Evolutionary conservation across 495 filamentous ascomycete species (phyloP), one percentile per base, ranked within the genome.

Genomic region (Penicillium samsonianum): DNA sequence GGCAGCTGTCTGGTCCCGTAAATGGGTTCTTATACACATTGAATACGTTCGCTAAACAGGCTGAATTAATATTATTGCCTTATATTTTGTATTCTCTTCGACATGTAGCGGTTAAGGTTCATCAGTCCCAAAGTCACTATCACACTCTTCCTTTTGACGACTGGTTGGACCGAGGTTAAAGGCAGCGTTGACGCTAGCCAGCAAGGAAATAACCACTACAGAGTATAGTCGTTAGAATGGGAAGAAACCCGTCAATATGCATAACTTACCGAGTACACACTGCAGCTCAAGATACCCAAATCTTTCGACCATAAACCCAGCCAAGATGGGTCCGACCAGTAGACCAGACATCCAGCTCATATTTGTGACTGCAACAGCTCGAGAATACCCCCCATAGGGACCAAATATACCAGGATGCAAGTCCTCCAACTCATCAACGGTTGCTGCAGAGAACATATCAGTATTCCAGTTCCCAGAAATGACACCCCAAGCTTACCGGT

Each of bases 231-330:
- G 35, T 52, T 8, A 51, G 33, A 40, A 6, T 28, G 19, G 9
- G 16, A 17, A 26, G 9, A 25, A 7, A 3, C 2, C 46, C 23
- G 2, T 7, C 10, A 12, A 9, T 11, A 31, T 14, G 2, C 12
- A 41, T 31, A 22, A 58, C 69, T 55, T 53, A 74, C 73, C 65
- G 14, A 76, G 55, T 25, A 64, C 59, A 19, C 65, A 67, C 28
- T 71, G 71, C 58, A 76, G 48, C 19, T 63, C 58, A 11, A 63
- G 66, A 58, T 74, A 79, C 2, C 70, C 75, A 31, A 75, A 63
- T 4, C 31, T 20, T 52, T 75, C 66, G 0, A 66, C 62, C 9
- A 79, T 30, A 11, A 61, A 55, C 1, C 72, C 73, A 1, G 73
- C 65, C 31, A 78, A 33, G 17, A 77, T 46, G 1, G 76, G 76